Base-by-base conservation (phyloP, 225 moss, liverwort and hornwort species). In the Bryoerythrophyllum caledonicum region DNA sequence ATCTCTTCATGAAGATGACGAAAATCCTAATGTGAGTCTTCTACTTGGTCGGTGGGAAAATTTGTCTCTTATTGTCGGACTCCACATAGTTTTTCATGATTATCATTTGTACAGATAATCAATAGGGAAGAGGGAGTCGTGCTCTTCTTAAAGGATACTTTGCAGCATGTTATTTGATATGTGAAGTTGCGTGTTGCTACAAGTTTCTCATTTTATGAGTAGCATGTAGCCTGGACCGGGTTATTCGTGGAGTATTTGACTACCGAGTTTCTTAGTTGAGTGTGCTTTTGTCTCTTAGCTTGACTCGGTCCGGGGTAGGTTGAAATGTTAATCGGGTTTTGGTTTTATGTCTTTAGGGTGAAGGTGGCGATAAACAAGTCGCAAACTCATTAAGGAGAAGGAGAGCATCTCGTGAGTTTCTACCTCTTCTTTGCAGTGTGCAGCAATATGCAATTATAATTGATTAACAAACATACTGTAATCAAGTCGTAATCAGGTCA, bases 1-100 rank as follows among this genome's bases (percentile, higher is more conserved):
- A 71, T 96, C 96, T 26, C 80, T 96, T 75, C 94, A 96, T 70
- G 94, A 94, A 79, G 96, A 94, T 62, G 90, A 91, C 27, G 87
- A 85, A 11, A 83, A 76, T 19, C 86, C 83, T 38, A 83, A 75
- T 74, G 90, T 90, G 53, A 83, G 83, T 65, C 64, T 67, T 72
- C 35, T 43, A n/a, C 19, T 32, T 10, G 37, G 19, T 13, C 0
- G 0, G 1, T 55, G 16, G 54, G 0, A 19, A 17, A 11, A 32
- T 15, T 35, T 16, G 53, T 2, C 17, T 72, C 0, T 21, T 56
- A 58, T 56, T 23, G 21, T 12, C 26, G 0, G 23, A 25, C 7
- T 44, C 40, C 24, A 55, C 23, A 26, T 8, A 63, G 34, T 55
- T 28, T 55, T 55, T 40, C n/a, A 41, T 63, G 20, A 70, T 57